Base-by-base conservation (phyloP, 371 early-diverging fungal species). In the Funneliformis caledonium region DNA sequence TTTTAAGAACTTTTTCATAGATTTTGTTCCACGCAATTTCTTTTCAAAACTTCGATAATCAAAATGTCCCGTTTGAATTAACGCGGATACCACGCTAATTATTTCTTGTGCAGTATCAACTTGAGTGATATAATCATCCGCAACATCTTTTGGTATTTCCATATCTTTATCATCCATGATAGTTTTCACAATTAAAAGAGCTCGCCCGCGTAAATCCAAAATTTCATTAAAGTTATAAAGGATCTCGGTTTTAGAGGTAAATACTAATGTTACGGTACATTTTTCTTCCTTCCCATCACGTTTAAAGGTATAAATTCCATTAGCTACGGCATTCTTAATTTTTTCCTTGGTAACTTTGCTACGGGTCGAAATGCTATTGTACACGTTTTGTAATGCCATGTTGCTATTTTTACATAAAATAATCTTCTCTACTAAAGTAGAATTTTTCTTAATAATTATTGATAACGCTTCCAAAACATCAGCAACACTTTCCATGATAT, bases 11-110 rank as follows among this genome's bases (percentile, higher is more conserved):
- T 45, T 2, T 68, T 33, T 7, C 81, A 81, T 65, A 11, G 78
- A 33, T 14, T 8, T 14, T 12, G 19, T 33, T 6, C 43, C 61
- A 14, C 22, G 33, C n/a, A 59, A 48, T 37, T 22, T 22, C n/a
- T 14, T 52, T 43, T 10, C 11, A 74, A 80, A 68, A 19, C 48
- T 59, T 69, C 59, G 81, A 70, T 81, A 81, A 56, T 11, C 4
- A 68, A 81, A 65, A 69, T 81, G 52, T n/a, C 81, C 81, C 10
- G 42, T 52, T 59, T 79, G 50, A 26, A 81, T 81, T 31, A 81
- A 80, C 47, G 8, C 81, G 47, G 81, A 26, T 68, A 69, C 81
- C 1, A 80, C 5, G 59, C 10, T 64, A n/a, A 50, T 33, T 47
- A 81, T 81, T 50, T 81, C 42, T 19, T 78, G 78, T 43, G 31